Evolutionary conservation across 371 early-diverging fungal genomes (phyloP), one percentile per base, ranked within the genome.

Genomic region (Mortierella sp.): DNA sequence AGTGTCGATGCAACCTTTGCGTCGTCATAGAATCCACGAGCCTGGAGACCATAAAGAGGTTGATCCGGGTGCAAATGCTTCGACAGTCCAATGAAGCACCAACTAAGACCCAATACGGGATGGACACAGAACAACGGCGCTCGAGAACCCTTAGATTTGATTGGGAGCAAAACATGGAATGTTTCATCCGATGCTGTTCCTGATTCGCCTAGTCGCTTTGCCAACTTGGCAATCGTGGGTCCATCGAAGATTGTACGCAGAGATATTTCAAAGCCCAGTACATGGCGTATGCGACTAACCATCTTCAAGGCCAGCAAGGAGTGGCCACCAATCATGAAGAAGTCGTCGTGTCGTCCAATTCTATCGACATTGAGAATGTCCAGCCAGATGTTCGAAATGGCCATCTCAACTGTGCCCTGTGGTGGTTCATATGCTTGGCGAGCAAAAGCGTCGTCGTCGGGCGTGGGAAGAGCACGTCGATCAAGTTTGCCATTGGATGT

Each of bases 321-420:
- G 10, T 34, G 34, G 34, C 34, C 64, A 19, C 64, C 64, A 7
- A 63, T 19, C 21, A 19, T 27, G 37, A 57, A 63, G 29, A 63
- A 63, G 25, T 52, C 44, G 21, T 63, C 64, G 45, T 63, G 39
- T 10, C 62, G 62, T 16, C 62, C 46, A 14, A 61, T 25, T 16
- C 46, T 8, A 34, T 46, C 62, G 25, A 61, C 25, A n/a, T 37
- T 46, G 6, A 61, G 53, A 2, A 61, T 3, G 5, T 61, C 54
- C 4, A 45, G n/a, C 62, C 62, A 61, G n/a, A 61, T 54, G 2
- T 2, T 7, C 2, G 62, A 53, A 4, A 61, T 21, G 4, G 43
- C 19, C 14, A 16, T 34, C 54, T 61, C 62, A 16, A 46, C 22
- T 24, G 45, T 46, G 17, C 54, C 62, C 5, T 46, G 46, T 1